Evolutionary conservation across 768 basidiomycete species (phyloP), one percentile per base, ranked within the genome.

Genomic region (Erythrobasidium yunnanense): DNA sequence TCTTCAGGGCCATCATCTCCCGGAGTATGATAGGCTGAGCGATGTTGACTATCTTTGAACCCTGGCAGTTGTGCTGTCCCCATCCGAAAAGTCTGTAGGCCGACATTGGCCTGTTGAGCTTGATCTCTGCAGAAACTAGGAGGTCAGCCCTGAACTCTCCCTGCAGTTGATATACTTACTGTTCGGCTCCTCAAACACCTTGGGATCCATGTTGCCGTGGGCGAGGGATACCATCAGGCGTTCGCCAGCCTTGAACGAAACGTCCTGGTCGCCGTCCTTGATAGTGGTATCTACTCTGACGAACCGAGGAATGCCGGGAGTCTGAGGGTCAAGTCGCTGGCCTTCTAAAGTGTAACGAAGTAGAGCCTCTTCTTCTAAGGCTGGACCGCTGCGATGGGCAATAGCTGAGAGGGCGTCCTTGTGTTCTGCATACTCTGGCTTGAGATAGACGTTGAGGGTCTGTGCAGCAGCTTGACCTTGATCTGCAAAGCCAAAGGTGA

Each of bases 1-100:
- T 67, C 50, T 62, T 57, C 35, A 67, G 66, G 46, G 58, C 60
- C 55, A 67, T 62, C n/a, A 67, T 32, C 55, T 58, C 35, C 15
- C 6, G 5, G 2, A 65, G 23, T 15, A 57, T 25, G 50, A 38
- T 25, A 25, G 35, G 60, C 13, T 17, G 22, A 23, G 57, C 47
- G 47, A 65, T 54, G 18, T 32, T 29, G 6, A 65, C 42, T 3
- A 52, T 25, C 7, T 62, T 65, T 27, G 8, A 30, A 32, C 63
- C 25, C 20, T 38, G 46, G 32, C 49, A 55, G 32, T 30, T 22
- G 25, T 42, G 25, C 35, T 57, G 46, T 35, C 32, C 66, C n/a
- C 13, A 13, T 15, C 27, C 23, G 22, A 60, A 63, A 13, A 50
- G 15, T 15, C 15, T 45, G 55, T 56, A 50, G 34, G 27, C 8